Evolutionary conservation across 1,139 yeast species (phyloP).

Genomic region (Kazachstania sp.): DNA sequence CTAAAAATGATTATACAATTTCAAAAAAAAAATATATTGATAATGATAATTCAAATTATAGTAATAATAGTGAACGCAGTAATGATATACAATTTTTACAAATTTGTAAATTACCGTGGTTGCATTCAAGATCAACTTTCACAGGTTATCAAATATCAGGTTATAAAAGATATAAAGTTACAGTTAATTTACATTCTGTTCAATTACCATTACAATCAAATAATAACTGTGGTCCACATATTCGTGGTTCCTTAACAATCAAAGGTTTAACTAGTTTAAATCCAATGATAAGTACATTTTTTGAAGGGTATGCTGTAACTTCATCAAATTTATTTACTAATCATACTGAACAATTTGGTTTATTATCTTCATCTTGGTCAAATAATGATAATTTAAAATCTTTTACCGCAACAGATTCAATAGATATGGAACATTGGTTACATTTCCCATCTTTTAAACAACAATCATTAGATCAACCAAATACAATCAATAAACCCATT

Average conservation of each 20-base stretch:
- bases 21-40: no score
- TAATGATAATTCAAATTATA: constrained; percentile 4
- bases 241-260: constrained; percentile 75
- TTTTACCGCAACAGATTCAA: constrained; percentile 42
- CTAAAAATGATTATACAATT: no score
- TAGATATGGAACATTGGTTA: constrained; percentile 83
- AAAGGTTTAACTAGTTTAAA: constrained; percentile 69
- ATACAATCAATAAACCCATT: no score
- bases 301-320: constrained; percentile 78
- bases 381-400: constrained; percentile 24
- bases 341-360: constrained; percentile 9
- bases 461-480: constrained; percentile 6
- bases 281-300: constrained; percentile 80
- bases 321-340: constrained; percentile 33
- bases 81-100: constrained; percentile 3
- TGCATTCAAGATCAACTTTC: constrained; percentile 24
- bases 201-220: constrained; percentile 15
- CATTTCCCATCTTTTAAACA: constrained; percentile 45
- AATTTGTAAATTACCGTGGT: constrained; percentile 13
- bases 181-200: constrained; percentile 24
- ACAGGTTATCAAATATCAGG: constrained; percentile 31
- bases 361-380: constrained; percentile 39
- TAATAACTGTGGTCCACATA: constrained; percentile 27
- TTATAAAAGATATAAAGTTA: constrained; percentile 29
- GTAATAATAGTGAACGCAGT: neutral